phyloP scores from a whole-genome alignment of 306 rosid species.

The Corylus americana region DNA sequence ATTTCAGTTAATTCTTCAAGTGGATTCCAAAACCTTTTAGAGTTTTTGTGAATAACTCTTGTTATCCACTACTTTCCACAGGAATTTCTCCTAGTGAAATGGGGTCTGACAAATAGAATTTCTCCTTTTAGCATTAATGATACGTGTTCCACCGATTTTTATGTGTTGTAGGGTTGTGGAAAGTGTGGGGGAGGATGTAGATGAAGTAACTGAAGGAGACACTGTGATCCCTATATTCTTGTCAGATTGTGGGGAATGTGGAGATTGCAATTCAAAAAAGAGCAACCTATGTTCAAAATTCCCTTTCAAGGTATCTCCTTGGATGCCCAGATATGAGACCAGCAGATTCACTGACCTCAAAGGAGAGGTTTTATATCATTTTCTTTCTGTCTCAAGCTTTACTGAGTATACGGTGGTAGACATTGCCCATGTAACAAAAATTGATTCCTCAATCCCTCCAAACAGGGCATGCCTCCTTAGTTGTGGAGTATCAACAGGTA shows the following conservation, averaged over 20 bases:
- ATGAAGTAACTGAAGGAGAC: constrained; percentile 73
- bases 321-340: constrained; percentile 58
- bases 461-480: constrained; percentile 72
- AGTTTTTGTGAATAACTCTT: no score
- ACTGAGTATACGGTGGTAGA: constrained; percentile 75
- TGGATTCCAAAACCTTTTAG: no score
- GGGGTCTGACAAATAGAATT: no score
- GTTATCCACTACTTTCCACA: neutral
- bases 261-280: constrained; percentile 64
- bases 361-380: constrained; percentile 66
- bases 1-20: no score
- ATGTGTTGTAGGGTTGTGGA: constrained; percentile 62
- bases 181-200: constrained; percentile 72
- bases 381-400: constrained; percentile 75
- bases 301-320: constrained; percentile 55
- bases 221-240: constrained; percentile 66
- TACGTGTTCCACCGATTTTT: constrained; percentile 9
- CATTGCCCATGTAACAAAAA: constrained; percentile 60
- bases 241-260: constrained; percentile 68
- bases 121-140: neutral
- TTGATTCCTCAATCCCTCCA: constrained; percentile 57
- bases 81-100: neutral
- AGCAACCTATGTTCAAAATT: constrained; percentile 73
- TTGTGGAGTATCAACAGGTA: constrained; percentile 89
- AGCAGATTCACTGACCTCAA: constrained; percentile 74